Evolutionary conservation across 176 grass and related monocot species (phyloP).

Genomic region (Luzula sylvatica): DNA sequence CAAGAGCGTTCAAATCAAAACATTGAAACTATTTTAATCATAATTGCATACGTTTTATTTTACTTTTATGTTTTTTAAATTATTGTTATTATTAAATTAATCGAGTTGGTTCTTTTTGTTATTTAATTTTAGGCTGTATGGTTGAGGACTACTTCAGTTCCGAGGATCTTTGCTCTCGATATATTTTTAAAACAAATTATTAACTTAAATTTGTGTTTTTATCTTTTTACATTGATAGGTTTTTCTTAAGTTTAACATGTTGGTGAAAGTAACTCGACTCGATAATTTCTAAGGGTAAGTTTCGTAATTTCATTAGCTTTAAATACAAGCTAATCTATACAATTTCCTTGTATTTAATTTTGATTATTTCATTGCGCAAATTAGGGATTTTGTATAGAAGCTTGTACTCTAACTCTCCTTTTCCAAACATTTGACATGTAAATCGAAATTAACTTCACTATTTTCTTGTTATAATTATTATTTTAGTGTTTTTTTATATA

Average conservation of each 20-base stretch:
- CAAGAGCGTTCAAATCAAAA: slow-evolving; percentile 91
- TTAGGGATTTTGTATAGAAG: slow-evolving; percentile 98
- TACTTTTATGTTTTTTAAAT: not conserved
- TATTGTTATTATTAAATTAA: slow-evolving; percentile 11
- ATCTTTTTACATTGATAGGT: slow-evolving; percentile 46
- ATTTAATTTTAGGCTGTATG: slow-evolving; percentile 53
- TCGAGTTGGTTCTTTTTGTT: slow-evolving; percentile 20
- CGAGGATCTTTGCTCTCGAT: slow-evolving; percentile 81
- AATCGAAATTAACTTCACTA: slow-evolving; percentile 20
- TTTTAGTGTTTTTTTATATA: slow-evolving; percentile 6
- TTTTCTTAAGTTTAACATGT: slow-evolving; percentile 94
- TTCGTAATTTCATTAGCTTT: too few species aligned
- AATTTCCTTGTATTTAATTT: slow-evolving; percentile 10
- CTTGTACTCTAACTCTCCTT: slow-evolving; percentile 54
- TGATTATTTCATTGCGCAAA: slow-evolving; percentile 8
- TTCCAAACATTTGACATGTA: slow-evolving; percentile 99
- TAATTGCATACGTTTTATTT: slow-evolving; percentile 29
- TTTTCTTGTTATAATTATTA: slow-evolving; percentile 14
- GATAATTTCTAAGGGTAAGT: slow-evolving; percentile 95
- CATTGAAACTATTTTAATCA: slow-evolving; percentile 88
- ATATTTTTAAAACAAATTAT: not conserved
- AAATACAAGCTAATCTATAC: too few species aligned
- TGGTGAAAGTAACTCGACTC: slow-evolving; percentile 87
- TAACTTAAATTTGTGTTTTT: not conserved
- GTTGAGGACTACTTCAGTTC: slow-evolving; percentile 70